Conservation (phyloP, 1,139 yeast species). For the Suhomyces terraborum region DNA sequence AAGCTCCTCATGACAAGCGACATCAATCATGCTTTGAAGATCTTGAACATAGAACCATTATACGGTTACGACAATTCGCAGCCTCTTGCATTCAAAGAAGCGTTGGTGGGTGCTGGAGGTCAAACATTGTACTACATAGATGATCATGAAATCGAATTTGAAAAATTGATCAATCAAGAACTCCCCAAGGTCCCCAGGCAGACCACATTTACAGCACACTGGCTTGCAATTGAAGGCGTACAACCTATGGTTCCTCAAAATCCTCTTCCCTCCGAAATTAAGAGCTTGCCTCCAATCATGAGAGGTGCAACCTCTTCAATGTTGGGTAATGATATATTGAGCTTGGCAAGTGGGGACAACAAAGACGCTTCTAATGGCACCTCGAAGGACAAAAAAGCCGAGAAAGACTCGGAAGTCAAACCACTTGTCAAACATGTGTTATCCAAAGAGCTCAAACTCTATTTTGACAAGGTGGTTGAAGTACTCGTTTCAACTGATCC, state of each 20-base stretch:
- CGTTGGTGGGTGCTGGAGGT: constrained; percentile 82
- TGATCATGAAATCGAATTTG: constrained; percentile 90
- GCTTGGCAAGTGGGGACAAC: constrained; percentile 24
- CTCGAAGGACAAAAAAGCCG: constrained; percentile 36
- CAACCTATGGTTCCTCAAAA: constrained; percentile 98
- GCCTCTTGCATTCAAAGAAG: constrained; percentile 74
- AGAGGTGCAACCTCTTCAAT: constrained; percentile 67
- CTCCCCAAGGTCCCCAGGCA: constrained; percentile 93
- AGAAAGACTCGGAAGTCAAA: constrained; percentile 73
- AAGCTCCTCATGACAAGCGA: constrained; percentile 81
- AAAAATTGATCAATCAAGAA: constrained; percentile 89
- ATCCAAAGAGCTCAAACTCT: constrained; percentile 89
- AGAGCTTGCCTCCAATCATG: constrained; percentile 61
- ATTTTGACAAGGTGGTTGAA: constrained; percentile 86
- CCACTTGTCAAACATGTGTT: constrained; percentile 96
- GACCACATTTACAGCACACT: constrained; percentile 92
- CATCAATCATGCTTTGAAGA: constrained; percentile 76
- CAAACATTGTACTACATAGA: constrained; percentile 92
- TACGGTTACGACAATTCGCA: constrained; percentile 70
- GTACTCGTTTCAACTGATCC: constrained; percentile 67
- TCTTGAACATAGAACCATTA: constrained; percentile 84
- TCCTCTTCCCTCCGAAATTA: constrained; percentile 79
- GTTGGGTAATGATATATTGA: constrained; percentile 45
- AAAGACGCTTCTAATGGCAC: constrained; percentile 18
- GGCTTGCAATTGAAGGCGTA: constrained; percentile 98